These are phyloP conservation scores for Rhododendron ferrugineum DNA, from an alignment of 148 eudicot genomes.

Conservation along the genomic window DNA sequence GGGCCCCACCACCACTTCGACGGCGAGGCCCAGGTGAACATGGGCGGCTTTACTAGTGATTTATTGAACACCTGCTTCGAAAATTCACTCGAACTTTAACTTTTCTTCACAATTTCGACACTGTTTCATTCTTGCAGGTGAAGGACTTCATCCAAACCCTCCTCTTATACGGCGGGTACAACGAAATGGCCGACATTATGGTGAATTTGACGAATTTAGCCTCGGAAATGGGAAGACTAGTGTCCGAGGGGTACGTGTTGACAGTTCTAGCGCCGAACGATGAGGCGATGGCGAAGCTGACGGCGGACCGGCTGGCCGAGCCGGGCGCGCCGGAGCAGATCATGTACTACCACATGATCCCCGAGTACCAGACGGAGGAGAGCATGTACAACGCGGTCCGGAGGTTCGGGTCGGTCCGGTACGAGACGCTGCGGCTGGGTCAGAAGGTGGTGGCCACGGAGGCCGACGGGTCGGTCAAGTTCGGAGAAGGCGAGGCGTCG, in stretches of 20 bases:
- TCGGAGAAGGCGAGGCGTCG: slow-evolving; percentile 71
- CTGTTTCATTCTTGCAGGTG: slow-evolving; percentile 33
- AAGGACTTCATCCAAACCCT: slow-evolving; percentile 85
- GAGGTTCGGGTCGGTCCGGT: slow-evolving; percentile 71
- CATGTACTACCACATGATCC: slow-evolving; percentile 80
- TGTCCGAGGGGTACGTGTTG: slow-evolving; percentile 81
- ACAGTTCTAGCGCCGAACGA: slow-evolving; percentile 90
- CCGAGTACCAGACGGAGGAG: slow-evolving; percentile 95
- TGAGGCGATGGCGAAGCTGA: slow-evolving; percentile 76
- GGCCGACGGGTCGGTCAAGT: slow-evolving; percentile 91
- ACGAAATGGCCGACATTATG: slow-evolving; percentile 81
- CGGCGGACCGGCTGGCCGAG: slow-evolving; percentile 65
- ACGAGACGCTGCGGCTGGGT: slow-evolving; percentile 75
- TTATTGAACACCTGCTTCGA: neutral
- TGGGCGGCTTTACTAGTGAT: neutral
- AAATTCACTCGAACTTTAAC: neutral
- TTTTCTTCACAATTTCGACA: neutral
- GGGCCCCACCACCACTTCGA: slow-evolving; percentile 76
- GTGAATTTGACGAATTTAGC: slow-evolving; percentile 82
- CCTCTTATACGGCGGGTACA: slow-evolving; percentile 83
- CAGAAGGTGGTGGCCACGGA: slow-evolving; percentile 75
- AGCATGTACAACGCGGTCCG: slow-evolving; percentile 90
- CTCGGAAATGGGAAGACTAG: slow-evolving; percentile 75
- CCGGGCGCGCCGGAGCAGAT: slow-evolving; percentile 92
- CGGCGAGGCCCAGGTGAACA: slow-evolving; percentile 53